Conservation (phyloP, 2,329 filamentous ascomycete genomes). For the Colletotrichum limetticola region DNA sequence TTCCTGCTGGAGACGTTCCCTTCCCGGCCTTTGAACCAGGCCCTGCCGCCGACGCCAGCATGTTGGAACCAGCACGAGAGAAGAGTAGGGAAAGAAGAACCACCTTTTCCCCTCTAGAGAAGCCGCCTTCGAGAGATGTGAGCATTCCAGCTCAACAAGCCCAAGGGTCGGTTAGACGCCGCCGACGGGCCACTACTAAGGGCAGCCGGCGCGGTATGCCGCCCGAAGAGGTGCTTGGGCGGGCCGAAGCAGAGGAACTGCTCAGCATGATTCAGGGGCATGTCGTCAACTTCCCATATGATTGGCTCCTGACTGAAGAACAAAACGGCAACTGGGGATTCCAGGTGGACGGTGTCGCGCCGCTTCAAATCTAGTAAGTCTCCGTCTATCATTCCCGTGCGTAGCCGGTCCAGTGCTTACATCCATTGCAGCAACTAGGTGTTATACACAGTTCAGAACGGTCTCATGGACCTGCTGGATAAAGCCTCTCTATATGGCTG, state of each 20-base stretch:
- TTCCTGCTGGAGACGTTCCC: conserved; percentile 53
- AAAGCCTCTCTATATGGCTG: conserved; percentile 12
- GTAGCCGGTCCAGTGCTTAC: conserved; percentile 41
- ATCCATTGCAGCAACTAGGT: conserved; percentile 44
- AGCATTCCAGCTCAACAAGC: conserved; percentile 45
- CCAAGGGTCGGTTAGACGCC: conserved; percentile 65
- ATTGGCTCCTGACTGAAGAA: conserved; percentile 94
- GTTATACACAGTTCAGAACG: not conserved
- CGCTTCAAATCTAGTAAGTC: conserved; percentile 94
- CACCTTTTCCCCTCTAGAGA: conserved; percentile 66
- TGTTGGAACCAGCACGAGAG: conserved; percentile 47
- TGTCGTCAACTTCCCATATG: conserved; percentile 92
- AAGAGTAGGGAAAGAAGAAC: conserved; percentile 61
- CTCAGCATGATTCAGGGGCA: conserved; percentile 86
- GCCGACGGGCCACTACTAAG: conserved; percentile 77
- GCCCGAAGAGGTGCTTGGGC: conserved; percentile 80
- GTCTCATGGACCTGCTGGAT: conserved; percentile 4
- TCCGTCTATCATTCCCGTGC: not conserved
- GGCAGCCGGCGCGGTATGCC: conserved; percentile 72
- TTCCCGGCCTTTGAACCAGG: conserved; percentile 60
- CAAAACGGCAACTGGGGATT: conserved; percentile 96
- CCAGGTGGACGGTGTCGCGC: conserved; percentile 94
- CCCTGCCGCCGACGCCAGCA: conserved; percentile 40
- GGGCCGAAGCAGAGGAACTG: conserved; percentile 82
- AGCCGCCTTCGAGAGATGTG: conserved; percentile 52